Evolutionary conservation across 139 green algal species (phyloP), one percentile per base, ranked within the genome.

Genomic region (Raphidocelis subcapitata): DNA sequence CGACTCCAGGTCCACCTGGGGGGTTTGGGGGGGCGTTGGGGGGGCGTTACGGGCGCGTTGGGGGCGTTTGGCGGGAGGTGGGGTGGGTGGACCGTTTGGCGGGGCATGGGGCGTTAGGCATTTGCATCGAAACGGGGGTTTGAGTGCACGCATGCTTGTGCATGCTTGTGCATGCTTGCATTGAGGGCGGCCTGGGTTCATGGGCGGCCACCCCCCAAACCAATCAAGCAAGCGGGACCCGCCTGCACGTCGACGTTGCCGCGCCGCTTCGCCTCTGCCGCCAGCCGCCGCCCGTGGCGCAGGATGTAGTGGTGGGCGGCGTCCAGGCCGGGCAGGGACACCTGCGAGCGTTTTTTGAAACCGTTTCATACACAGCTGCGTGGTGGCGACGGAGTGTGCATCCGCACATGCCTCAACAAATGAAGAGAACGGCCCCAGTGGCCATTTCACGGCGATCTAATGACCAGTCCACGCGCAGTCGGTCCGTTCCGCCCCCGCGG

Each of bases 231-330:
- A n/a, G n/a, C 26, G 26, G 10, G 24, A 12, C 55, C 4, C 21
- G 47, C 60, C 62, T 69, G 31, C 60, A 76, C 70, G 2, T 28
- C 26, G 2, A 75, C 18, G 44, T 66, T n/a, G 16, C 23, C 23
- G 28, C 68, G 36, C 5, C 5, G n/a, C 3, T 8, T 14, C 5
- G 55, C 55, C 8, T 12, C 24, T 35, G 32, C 35, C 59, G 66
- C 28, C 69, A 60, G 69, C 57, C 37, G 23, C 24, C 56, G 61
- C 33, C 57, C 66, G 46, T 15, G 33, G 31, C 60, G 67, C 46
- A 16, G 14, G 15, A 76, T 69, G 46, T 76, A 76, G 46, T 64
- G 60, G 47, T 76, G 70, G 2, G 70, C 70, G 32, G n/a, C 10
- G 23, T 76, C 57, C 29, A 76, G 62, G 24, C 61, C 60, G 15